Evolutionary conservation across 2,329 filamentous ascomycete genomes (phyloP), one percentile per base, ranked within the genome.

Genomic region (Phyllosticta paracitricarpa): DNA sequence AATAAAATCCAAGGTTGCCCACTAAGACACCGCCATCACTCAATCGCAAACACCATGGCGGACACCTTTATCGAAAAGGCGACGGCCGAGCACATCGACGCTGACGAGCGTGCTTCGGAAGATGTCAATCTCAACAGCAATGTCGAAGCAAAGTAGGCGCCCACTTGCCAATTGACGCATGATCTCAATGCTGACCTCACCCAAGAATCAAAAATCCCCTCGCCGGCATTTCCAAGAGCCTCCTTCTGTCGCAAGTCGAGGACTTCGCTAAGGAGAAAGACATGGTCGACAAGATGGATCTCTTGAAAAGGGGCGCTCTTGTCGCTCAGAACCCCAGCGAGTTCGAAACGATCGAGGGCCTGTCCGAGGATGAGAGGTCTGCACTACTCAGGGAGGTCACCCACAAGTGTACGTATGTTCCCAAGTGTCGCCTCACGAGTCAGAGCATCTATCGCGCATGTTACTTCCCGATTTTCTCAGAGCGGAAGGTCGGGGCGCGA

Each of bases 261-360:
- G 76, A 77, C n/a, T 89, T 89, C 67, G 86, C 85, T 51, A 75
- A 77, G 14, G 74, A 80, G 52, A 82, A 87, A 65, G 79, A 79
- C 25, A 77, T 91, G 26, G 72, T 76, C 2, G 82, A 87, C 59
- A 79, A 87, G 65, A 73, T 84, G 2, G 74, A 77, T 3, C 69
- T 87, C 17, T 78, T 91, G 58, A 78, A 82, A 58, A 87, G 86
- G 67, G 89, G 88, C 35, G 89, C 89, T 3, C 78, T 93, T 10
- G 82, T 91, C 19, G 89, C 89, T 2, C 87, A 89, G 70, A 84
- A 87, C 66, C 88, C 88, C 0, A 75, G 76, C 8, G 78, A 79
- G 30, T 89, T 81, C 70, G 86, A 89, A 62, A 76, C 79, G 35
- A 79, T 91, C 59, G 75, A 82, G 57, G 81, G 83, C 10, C 79